Conservation (phyloP, 176 grass and related monocot genomes). For the maize (Zea mays) region Zm-B73-REFERENCE-NAM-5.0 NC_050099.1:169177001-169177500, state of each 20-base stretch:
- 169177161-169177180: neutral
- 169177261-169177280: no score
- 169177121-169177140: neutral
- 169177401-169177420: slow-evolving; percentile 59
- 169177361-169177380: slow-evolving; percentile 89
- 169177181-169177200: no score
- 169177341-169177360: slow-evolving; percentile 79
- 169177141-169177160: slow-evolving; percentile 1
- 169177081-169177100: neutral
- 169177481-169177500: no score
- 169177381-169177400: slow-evolving; percentile 75
- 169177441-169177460: neutral
- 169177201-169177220: no score
- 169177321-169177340: slow-evolving; percentile 73
- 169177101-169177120: neutral
- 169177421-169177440: neutral
- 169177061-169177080: neutral
- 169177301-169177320: slow-evolving; percentile 77
- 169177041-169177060: neutral
- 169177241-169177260: no score
- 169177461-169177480: neutral
- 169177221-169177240: neutral
- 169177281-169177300: slow-evolving; percentile 69
- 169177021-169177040: neutral
- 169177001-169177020: neutral